Evolutionary conservation across 345 rosid species (phyloP), one percentile per base, ranked within the genome.

Genomic region (Arabis alpina): DNA sequence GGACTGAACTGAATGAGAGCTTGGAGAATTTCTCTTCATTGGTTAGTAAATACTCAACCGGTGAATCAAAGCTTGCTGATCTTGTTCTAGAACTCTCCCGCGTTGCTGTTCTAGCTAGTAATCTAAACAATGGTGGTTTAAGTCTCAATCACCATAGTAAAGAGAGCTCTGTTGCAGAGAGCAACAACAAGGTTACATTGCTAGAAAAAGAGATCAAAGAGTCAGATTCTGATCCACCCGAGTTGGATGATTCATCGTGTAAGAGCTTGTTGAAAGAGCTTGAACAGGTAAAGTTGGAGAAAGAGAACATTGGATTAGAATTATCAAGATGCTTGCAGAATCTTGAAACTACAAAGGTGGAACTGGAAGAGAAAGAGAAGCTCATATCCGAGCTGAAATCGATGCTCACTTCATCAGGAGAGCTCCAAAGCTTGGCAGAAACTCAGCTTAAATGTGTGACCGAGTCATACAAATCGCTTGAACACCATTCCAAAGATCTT

Each of bases 371-470:
- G 43, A 85, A 82, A 11, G 89, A 87, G 53, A 59, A 78, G 75
- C 75, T 80, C 44, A 80, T 87, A 58, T 64, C 85, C 30, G 83
- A 80, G 75, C 71, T 75, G 45, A 84, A 76, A 63, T 71, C 56
- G n/a, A 76, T 85, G 63, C 65, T 88, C 48, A 67, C 74, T 64
- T 79, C 87, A 50, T 78, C 82, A 5, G 73, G 75, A 12, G 84
- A 80, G 49, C 80, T 83, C 10, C 74, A 73, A 62, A 79, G 86
- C 74, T 73, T 85, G 76, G 81, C 86, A 13, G 92, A 91, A 74
- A 84, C 88, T 9, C 95, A 88, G 69, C 84, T 91, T 14, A 91
- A 87, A 78, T 91, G 95, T 19, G 84, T 91, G 83, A 81, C 91
- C 4, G 91, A 84, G 82, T 87, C 91, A 47, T 91, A 87, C 73